phyloP scores from a whole-genome alignment of 2,329 filamentous ascomycete species.

The Xylaria sp. region DNA sequence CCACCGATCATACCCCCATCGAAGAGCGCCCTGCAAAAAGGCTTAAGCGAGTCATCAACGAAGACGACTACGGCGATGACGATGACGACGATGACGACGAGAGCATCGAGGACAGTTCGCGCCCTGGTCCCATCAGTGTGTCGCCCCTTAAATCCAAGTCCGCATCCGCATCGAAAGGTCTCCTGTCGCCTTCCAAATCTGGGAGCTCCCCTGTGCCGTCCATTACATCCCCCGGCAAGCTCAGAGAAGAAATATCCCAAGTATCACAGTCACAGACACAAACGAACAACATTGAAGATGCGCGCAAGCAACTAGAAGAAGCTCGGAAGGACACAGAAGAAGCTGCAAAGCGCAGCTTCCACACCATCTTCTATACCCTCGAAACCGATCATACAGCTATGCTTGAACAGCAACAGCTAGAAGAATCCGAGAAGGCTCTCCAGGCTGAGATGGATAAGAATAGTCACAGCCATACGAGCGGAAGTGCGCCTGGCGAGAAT shows the following conservation, averaged over 20 bases:
- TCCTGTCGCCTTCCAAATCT: slow-evolving; percentile 76
- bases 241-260: slow-evolving; percentile 60
- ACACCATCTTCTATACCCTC: slow-evolving; percentile 92
- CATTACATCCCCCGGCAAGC: slow-evolving; percentile 69
- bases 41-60: slow-evolving; percentile 79
- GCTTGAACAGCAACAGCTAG: slow-evolving; percentile 95
- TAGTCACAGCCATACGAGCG: slow-evolving; percentile 61
- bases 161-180: slow-evolving; percentile 62
- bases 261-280: slow-evolving; percentile 49
- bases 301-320: slow-evolving; percentile 91
- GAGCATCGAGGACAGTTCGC: slow-evolving; percentile 27
- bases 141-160: slow-evolving; percentile 64
- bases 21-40: slow-evolving; percentile 76
- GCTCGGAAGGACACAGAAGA: slow-evolving; percentile 91
- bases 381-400: slow-evolving; percentile 96
- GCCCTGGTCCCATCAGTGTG: slow-evolving; percentile 49
- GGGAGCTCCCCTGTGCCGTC: slow-evolving; percentile 73
- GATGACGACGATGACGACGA: slow-evolving; percentile 79
- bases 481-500: slow-evolving; percentile 66
- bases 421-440: slow-evolving; percentile 95
- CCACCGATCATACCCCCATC: slow-evolving; percentile 68
- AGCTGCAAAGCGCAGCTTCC: slow-evolving; percentile 87
- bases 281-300: slow-evolving; percentile 82
- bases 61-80: slow-evolving; percentile 88
- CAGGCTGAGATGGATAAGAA: slow-evolving; percentile 91